These are phyloP conservation scores for Exsudoporus frostii DNA, from an alignment of 768 basidiomycete genomes.

Conservation along the genomic window DNA sequence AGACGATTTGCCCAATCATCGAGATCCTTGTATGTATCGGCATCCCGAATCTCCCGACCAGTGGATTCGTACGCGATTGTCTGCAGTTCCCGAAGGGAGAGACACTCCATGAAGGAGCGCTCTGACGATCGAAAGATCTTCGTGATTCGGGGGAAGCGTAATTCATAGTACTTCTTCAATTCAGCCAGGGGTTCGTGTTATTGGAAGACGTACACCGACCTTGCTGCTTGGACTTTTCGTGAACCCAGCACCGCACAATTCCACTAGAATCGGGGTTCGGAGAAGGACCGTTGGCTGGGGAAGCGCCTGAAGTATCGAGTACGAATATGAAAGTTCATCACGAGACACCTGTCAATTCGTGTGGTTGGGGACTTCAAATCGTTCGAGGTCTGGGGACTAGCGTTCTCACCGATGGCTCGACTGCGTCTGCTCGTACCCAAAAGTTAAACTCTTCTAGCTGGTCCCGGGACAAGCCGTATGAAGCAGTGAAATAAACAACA, in stretches of 20 bases:
- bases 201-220: slow-evolving; percentile 36
- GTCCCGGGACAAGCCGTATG: slow-evolving; percentile 68
- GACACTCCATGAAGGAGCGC: slow-evolving; percentile 60
- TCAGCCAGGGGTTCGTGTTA: neutral
- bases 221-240: slow-evolving; percentile 59
- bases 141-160: slow-evolving; percentile 78
- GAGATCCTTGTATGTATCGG: slow-evolving; percentile 43
- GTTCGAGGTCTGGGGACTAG: neutral
- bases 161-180: slow-evolving; percentile 63
- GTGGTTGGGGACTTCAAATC: neutral
- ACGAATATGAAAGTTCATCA: slow-evolving; percentile 50
- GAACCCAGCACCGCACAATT: slow-evolving; percentile 81
- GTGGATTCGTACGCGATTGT: slow-evolving; percentile 51
- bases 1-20: slow-evolving; percentile 43
- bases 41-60: slow-evolving; percentile 44
- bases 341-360: neutral
- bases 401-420: slow-evolving; percentile 21
- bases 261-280: slow-evolving; percentile 59
- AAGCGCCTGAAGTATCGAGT: slow-evolving; percentile 47
- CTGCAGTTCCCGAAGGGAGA: slow-evolving; percentile 49
- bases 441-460: slow-evolving; percentile 74
- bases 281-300: slow-evolving; percentile 56
- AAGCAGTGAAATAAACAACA: slow-evolving; percentile 68
- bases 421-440: slow-evolving; percentile 39
- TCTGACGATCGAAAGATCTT: slow-evolving; percentile 64